Base-by-base conservation (phyloP, 371 early-diverging fungal species). In the Homolaphlyctis polyrhiza region DNA sequence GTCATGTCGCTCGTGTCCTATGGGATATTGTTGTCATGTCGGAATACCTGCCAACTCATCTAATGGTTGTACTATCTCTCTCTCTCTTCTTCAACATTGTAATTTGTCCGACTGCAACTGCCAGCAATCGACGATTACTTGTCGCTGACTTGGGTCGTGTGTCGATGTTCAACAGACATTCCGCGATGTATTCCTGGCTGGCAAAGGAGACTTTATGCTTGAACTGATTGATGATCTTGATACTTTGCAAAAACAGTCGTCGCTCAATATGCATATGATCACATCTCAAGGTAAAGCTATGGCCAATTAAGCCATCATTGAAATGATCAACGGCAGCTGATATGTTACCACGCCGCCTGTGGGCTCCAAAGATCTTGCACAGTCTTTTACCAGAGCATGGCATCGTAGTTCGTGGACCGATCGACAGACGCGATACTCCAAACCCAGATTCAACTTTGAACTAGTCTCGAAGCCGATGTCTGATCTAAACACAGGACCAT, bases 1-100 rank as follows among this genome's bases (percentile, higher is more conserved):
- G 67, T 32, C 79, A 85, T 1, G 84, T 89, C 2, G 83, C 88
- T 13, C 76, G 82, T 32, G 84, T 87, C 73, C 66, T 91, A 23
- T 91, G 89, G 78, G 78, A 82, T 27, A 80, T 82, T 3, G 88
- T 90, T 1, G 80, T 89, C 4, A 75, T 87, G 6, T 86, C 84
- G 6, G 79, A 88, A 58, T 78, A 81, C 13, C 64, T 90, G 5
- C 62, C 74, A 21, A 61, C 65, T 11, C 86, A 88, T 30, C 64
- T 91, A 13, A 73, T 77, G 25, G 51, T 11, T 13, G 21, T 67
- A 16, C 11, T 27, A 45, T 33, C 49, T 35, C 32, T 39, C 1
- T 55, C 8, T 23, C 43, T 16, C 35, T 59, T 30, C 1, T 32
- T 47, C 25, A 6, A 25, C n/a, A 33, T 39, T 1, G 1, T 29